Base-by-base conservation (phyloP, 768 basidiomycete species). In the Pleurotus cornucopiae region DNA sequence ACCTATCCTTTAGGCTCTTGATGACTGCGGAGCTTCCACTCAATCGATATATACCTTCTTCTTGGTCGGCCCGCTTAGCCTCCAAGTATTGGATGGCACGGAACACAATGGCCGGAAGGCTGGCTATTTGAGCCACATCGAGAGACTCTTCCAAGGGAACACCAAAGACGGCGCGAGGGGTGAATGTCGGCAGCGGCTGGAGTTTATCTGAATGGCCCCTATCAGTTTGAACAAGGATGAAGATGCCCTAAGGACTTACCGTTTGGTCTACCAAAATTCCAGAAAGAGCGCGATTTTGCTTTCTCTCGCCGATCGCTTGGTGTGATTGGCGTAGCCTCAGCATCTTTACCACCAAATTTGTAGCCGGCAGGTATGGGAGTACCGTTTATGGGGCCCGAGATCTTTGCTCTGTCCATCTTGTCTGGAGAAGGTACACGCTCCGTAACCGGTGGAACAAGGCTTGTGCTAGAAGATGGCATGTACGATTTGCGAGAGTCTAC, bases 11-110 rank as follows among this genome's bases (percentile, higher is more conserved):
- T 44, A 99, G 76, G 51, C 76, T 83, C 75, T 97, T 97, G 76
- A 98, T 94, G 56, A 96, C 94, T 34, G 94, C 90, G 60, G 93
- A 91, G 68, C 92, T 94, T 20, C 95, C 95, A 66, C 90, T 94
- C 58, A 99, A 73, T 57, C 97, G 86, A 73, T 98, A 99, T 58
- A 99, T 96, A 34, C 97, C 97, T 71, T 99, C 97, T 66, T 99
- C 97, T 62, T 91, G 85, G 59, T 98, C 92, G 18, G 97, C 96
- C 68, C 91, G 82, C 75, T 95, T 95, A 16, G 84, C 82, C 74
- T 98, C 93, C 55, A 99, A 76, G 72, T 96, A 99, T 66, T 97
- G 88, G 61, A 99, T 95, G 61, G 88, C 90, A 54, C 97, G 85
- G 77, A 95, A 99, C 34, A 97, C 88, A 62, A 98, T 89, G 5